Conservation (phyloP, 2,329 filamentous ascomycete species). For the Diaporthe ilicicola region DNA sequence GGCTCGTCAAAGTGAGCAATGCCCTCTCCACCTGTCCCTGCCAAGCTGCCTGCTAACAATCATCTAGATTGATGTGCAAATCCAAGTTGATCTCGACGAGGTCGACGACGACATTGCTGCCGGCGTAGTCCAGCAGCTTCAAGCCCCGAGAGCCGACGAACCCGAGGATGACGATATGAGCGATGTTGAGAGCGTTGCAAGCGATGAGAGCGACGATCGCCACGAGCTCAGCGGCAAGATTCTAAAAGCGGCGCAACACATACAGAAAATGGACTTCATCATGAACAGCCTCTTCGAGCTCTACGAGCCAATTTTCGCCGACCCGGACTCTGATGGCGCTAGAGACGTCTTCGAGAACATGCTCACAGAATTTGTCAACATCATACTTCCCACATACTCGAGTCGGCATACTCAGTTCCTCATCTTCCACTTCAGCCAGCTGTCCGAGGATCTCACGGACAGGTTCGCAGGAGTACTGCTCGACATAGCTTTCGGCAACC, state of each 20-base stretch:
- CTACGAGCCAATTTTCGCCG: constrained; percentile 77
- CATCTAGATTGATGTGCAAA: constrained; percentile 81
- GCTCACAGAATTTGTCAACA: constrained; percentile 84
- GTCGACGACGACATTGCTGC: constrained; percentile 88
- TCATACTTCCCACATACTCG: constrained; percentile 86
- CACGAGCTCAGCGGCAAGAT: constrained; percentile 71
- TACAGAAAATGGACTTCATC: constrained; percentile 90
- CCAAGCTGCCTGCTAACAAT: constrained; percentile 18
- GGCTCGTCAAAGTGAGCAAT: constrained; percentile 72
- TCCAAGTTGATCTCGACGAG: constrained; percentile 92
- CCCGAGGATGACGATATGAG: constrained; percentile 63
- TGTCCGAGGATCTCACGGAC: constrained; percentile 79
- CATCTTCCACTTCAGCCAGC: constrained; percentile 93
- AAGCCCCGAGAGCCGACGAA: constrained; percentile 48
- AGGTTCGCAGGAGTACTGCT: constrained; percentile 83
- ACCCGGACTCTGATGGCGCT: constrained; percentile 73
- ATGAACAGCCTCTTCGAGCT: constrained; percentile 88
- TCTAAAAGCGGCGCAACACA: constrained; percentile 78
- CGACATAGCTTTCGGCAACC: constrained; percentile 74
- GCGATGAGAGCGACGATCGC: constrained; percentile 70
- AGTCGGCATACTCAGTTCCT: constrained; percentile 65
- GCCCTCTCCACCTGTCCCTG: neutral
- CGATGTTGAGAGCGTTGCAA: constrained; percentile 76
- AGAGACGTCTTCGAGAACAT: constrained; percentile 80
- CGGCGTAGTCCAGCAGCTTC: constrained; percentile 68